Base-by-base conservation (phyloP, 371 early-diverging fungal genomes). In the Mucor plumbeus region DNA sequence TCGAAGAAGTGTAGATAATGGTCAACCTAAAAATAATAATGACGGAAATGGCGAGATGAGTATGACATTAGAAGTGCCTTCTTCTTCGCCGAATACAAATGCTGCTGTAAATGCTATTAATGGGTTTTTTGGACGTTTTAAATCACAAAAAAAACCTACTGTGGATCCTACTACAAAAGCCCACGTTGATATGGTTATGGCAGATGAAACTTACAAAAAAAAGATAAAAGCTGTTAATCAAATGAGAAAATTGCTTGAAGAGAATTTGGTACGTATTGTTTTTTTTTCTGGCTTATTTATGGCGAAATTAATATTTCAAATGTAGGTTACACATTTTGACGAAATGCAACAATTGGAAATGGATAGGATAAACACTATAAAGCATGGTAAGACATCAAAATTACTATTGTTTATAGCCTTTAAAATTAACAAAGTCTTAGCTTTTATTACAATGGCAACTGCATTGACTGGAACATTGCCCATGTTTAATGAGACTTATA, bases 371-470 rank as follows among this genome's bases (percentile, higher is more conserved):
- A 71, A 73, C 14, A 63, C 80, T 4, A 65, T 87, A 5, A 88
- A 88, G 60, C 80, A 85, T 75, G 83, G 87, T 84, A 41, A 47
- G 55, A 13, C 3, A 47, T 19, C 7, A 8, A 9, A 19, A 47
- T n/a, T 5, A 19, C 19, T 6, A 8, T 9, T 19, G 7, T 19
- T 47, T n/a, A 7, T 19, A 7, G 10, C 38, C 19, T 9, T 17
- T 17, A 4, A 4, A 19, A 4, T 47, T 7, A 14, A 11, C 54
- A 54, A 13, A 6, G 8, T 1, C 41, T 39, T 77, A 86, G 88
- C 85, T 3, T 87, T 92, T 61, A 79, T 81, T 63, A 85, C 86
- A 68, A 84, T 88, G 64, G 86, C 88, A 4, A 86, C 85, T 5
- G 80, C 87, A 47, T 78, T 86, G 53, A 87, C 85, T 47, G 85